Conservation (phyloP, 2,329 filamentous ascomycete genomes). For the Pseudogymnoascus sp. region DNA sequence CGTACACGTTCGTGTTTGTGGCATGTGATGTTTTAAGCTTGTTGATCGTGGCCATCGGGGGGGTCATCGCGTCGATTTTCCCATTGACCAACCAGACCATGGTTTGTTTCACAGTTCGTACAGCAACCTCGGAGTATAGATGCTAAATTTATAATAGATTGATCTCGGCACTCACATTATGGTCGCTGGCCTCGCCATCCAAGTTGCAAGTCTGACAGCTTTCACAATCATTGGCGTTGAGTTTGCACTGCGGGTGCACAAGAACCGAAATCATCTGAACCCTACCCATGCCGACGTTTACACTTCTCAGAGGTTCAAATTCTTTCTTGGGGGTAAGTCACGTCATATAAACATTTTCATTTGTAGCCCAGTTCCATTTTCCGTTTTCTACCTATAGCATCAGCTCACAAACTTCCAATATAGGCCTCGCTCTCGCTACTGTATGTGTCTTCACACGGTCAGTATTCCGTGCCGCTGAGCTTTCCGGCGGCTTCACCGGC, state of each 20-base stretch:
- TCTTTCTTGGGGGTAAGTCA: slow-evolving; percentile 12
- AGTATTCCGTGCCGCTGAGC: slow-evolving; percentile 45
- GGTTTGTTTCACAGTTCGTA: slow-evolving; percentile 16
- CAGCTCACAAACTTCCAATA: slow-evolving; percentile 32
- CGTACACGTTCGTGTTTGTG: slow-evolving; percentile 52
- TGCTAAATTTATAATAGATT: slow-evolving; percentile 8
- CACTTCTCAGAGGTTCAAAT: slow-evolving; percentile 12
- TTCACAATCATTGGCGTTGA: slow-evolving; percentile 19
- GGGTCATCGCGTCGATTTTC: slow-evolving; percentile 43
- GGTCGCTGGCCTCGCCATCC: slow-evolving; percentile 47
- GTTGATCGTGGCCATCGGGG: slow-evolving; percentile 48
- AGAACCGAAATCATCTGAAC: slow-evolving; percentile 4
- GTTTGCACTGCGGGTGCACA: slow-evolving; percentile 11
- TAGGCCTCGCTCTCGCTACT: slow-evolving; percentile 37
- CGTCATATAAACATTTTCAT: not conserved
- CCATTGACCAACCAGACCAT: slow-evolving; percentile 29
- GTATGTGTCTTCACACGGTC: slow-evolving; percentile 43
- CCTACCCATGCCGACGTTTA: slow-evolving; percentile 10
- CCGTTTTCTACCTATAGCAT: not conserved
- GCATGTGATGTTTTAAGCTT: slow-evolving; percentile 49
- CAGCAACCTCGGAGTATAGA: not conserved
- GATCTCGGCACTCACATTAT: slow-evolving; percentile 46
- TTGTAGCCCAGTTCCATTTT: not conserved
- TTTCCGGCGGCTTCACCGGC: slow-evolving; percentile 43
- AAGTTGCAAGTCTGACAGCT: slow-evolving; percentile 41